Evolutionary conservation across 2,329 filamentous ascomycete species (phyloP).

Genomic region (Talaromyces sp.): DNA sequence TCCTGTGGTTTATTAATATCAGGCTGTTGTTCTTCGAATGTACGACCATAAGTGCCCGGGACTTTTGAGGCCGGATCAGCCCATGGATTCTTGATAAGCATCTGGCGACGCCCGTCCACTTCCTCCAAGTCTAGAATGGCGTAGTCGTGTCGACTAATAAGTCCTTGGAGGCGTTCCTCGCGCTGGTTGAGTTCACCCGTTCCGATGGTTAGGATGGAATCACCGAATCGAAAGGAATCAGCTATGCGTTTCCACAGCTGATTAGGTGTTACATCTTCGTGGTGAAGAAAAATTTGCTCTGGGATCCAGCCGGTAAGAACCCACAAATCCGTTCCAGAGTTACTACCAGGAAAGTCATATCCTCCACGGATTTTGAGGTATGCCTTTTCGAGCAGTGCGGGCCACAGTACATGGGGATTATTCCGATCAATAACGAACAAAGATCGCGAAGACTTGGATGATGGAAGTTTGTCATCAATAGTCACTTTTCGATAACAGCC

Average conservation of each 20-base stretch:
- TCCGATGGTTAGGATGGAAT: conserved; percentile 84
- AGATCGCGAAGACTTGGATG: conserved; percentile 63
- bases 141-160: conserved; percentile 91
- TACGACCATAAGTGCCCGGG: conserved; percentile 4
- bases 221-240: conserved; percentile 67
- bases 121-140: conserved; percentile 77
- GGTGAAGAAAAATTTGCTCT: conserved; percentile 88
- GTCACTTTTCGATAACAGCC: conserved; percentile 82
- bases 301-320: conserved; percentile 94
- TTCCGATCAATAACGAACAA: conserved; percentile 84
- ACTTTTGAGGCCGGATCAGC: conserved; percentile 51
- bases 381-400: conserved; percentile 88
- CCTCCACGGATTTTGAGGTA: conserved; percentile 93
- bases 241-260: conserved; percentile 74
- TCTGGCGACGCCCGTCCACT: conserved; percentile 55
- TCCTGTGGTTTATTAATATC: not conserved
- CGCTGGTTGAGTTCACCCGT: conserved; percentile 74
- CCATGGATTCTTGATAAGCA: conserved; percentile 96
- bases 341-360: conserved; percentile 96
- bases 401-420: conserved; percentile 81
- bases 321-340: conserved; percentile 92
- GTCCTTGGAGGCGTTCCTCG: conserved; percentile 74
- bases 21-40: conserved; percentile 13
- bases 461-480: conserved; percentile 86
- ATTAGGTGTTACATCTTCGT: conserved; percentile 72